phyloP scores from a whole-genome alignment of 202 grass and related monocot species.

The Miscanthus sacchariflorus region DNA sequence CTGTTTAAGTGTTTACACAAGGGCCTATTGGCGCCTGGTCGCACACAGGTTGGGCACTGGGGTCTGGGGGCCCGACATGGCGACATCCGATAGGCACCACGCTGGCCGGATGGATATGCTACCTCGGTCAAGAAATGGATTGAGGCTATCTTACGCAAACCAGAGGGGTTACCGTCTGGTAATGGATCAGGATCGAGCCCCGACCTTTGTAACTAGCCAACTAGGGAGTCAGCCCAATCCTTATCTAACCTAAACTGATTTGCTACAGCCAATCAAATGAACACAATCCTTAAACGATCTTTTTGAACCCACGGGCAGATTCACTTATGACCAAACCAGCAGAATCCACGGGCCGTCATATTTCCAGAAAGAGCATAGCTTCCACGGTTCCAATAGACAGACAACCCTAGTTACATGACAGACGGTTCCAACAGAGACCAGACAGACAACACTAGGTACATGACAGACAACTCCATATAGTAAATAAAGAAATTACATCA shows the following conservation, averaged over 20 bases:
- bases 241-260: background rate
- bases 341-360: background rate
- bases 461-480: background rate
- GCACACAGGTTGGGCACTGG: background rate
- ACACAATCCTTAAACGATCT: background rate
- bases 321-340: background rate
- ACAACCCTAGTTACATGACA: background rate
- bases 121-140: background rate
- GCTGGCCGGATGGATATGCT: background rate
- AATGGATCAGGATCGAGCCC: background rate
- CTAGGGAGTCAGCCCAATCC: background rate
- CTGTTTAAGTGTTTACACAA: background rate
- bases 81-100: background rate
- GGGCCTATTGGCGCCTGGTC: background rate
- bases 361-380: background rate
- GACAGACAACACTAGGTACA: background rate
- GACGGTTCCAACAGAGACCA: background rate
- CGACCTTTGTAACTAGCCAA: too few species aligned
- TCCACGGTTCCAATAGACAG: background rate
- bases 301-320: background rate
- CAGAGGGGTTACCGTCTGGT: background rate
- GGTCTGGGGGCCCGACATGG: background rate
- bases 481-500: background rate
- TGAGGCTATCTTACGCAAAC: background rate
- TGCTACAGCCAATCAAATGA: too few species aligned